Conservation (phyloP, 768 basidiomycete genomes). For the Candolleomyces eurysporus region DNA sequence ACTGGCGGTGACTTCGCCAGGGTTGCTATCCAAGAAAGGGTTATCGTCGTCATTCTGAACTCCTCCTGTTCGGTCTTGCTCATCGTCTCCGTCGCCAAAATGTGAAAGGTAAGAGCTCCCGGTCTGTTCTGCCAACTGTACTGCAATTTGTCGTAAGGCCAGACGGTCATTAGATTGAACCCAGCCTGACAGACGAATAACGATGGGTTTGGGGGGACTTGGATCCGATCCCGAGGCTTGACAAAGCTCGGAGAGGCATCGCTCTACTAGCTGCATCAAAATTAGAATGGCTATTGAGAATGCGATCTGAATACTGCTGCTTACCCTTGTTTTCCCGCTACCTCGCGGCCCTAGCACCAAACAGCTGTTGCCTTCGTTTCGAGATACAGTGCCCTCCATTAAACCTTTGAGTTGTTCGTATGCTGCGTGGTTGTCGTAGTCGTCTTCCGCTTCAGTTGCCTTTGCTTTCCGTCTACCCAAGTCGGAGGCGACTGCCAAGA, state of each 20-base stretch:
- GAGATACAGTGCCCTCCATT: conserved; percentile 66
- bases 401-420: conserved; percentile 59
- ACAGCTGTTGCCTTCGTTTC: conserved; percentile 94
- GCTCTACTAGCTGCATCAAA: conserved; percentile 55
- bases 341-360: conserved; percentile 82
- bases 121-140: conserved; percentile 78
- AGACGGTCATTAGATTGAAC: conserved; percentile 82
- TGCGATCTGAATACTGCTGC: conserved; percentile 15
- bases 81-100: conserved; percentile 24
- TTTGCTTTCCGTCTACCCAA: conserved; percentile 9
- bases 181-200: conserved; percentile 83
- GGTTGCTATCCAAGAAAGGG: conserved; percentile 43
- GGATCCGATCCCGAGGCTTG: conserved; percentile 8
- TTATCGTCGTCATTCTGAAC: conserved; percentile 35
- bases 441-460: conserved; percentile 18
- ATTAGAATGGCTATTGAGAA: conserved; percentile 4
- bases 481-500: conserved; percentile 14
- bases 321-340: conserved; percentile 80
- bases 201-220: conserved; percentile 46
- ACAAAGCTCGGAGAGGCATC: conserved; percentile 44
- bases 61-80: conserved; percentile 17
- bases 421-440: conserved; percentile 47
- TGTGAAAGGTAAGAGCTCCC: conserved; percentile 52
- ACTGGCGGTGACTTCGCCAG: conserved; percentile 13
- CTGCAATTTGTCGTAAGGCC: conserved; percentile 90